phyloP scores from a whole-genome alignment of 257 asterid species.

The Linderniella brevidens region DNA sequence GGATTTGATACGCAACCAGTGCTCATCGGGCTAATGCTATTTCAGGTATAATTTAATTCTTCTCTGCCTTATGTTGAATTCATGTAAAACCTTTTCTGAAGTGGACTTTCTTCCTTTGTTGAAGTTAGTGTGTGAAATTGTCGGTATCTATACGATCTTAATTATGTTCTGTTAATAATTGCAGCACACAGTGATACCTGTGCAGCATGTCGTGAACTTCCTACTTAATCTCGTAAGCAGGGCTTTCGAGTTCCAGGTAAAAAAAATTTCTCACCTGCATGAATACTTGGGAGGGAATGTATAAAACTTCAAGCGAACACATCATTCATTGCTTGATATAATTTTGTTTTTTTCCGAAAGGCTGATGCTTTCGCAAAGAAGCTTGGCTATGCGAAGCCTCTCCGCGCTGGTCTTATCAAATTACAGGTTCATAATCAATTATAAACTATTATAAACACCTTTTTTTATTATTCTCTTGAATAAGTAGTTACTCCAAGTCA shows the following conservation, averaged over 20 bases:
- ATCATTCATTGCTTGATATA: too few relatives aligned
- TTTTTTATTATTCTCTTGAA: neutral
- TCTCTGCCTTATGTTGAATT: neutral
- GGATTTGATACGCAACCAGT: constrained; percentile 98
- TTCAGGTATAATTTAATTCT: constrained; percentile 48
- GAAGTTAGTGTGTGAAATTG: too few relatives aligned
- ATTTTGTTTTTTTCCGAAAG: constrained; percentile 20
- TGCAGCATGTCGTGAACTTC: constrained; percentile 82
- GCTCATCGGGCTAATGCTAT: constrained; percentile 86
- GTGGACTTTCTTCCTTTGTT: too few relatives aligned
- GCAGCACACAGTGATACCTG: constrained; percentile 96
- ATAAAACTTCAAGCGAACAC: neutral
- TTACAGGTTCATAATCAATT: constrained; percentile 46
- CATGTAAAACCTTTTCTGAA: too few relatives aligned
- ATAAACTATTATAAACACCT: constrained; percentile 1
- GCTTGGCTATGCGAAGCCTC: constrained; percentile 69
- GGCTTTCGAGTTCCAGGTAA: constrained; percentile 93
- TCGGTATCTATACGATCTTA: neutral
- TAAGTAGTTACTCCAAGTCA: neutral
- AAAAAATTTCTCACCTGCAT: neutral
- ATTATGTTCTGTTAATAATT: constrained; percentile 8
- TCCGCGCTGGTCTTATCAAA: constrained; percentile 86
- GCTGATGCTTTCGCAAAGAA: constrained; percentile 94
- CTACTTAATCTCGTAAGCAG: constrained; percentile 88
- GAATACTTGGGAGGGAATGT: neutral